Percentiles rank a stretch among this genome's conserved stretches.
These are phyloP conservation scores for Exophiala alcalophila DNA, from an alignment of 2,329 filamentous ascomycete genomes.

Conservation along the genomic window DNA sequence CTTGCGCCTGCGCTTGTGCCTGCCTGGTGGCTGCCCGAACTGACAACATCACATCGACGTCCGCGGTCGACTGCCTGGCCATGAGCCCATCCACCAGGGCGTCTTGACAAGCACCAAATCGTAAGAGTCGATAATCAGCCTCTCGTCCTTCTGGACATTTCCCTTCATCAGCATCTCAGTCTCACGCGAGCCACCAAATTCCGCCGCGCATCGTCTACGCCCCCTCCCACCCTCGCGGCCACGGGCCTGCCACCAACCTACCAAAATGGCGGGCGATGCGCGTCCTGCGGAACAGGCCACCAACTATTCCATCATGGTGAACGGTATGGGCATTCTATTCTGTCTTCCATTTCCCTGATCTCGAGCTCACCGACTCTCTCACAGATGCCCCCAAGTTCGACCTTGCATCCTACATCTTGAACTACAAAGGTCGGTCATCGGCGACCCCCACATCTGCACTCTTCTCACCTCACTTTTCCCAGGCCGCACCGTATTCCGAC, in stretches of 20 bases:
- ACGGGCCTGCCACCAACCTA: conserved; percentile 1
- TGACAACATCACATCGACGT: too few species aligned
- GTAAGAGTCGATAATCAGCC: too few species aligned
- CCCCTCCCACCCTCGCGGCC: too few species aligned
- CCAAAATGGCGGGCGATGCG: conserved; percentile 20
- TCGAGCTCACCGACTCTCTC: conserved; percentile 4
- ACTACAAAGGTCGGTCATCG: conserved; percentile 68
- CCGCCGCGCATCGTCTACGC: too few species aligned
- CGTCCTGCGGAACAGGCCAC: conserved; percentile 12
- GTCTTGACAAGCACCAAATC: too few species aligned
- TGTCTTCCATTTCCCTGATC: not conserved
- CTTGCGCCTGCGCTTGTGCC: too few species aligned
- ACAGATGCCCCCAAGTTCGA: conserved; percentile 82
- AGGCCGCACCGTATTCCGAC: conserved; percentile 79
- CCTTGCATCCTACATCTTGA: conserved; percentile 82
- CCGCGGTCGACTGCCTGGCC: too few species aligned
- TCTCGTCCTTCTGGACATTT: too few species aligned
- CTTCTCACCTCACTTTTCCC: conserved; percentile 1
- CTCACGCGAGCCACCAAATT: too few species aligned
- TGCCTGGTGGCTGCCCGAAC: too few species aligned
- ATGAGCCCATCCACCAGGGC: too few species aligned
- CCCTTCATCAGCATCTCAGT: too few species aligned
- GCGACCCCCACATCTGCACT: not conserved
- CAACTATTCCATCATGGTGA: conserved; percentile 19
- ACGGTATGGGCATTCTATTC: conserved; percentile 13